These are phyloP conservation scores for Lathyrus tuberosus DNA, from an alignment of 306 rosid species.

Conservation along the genomic window DNA sequence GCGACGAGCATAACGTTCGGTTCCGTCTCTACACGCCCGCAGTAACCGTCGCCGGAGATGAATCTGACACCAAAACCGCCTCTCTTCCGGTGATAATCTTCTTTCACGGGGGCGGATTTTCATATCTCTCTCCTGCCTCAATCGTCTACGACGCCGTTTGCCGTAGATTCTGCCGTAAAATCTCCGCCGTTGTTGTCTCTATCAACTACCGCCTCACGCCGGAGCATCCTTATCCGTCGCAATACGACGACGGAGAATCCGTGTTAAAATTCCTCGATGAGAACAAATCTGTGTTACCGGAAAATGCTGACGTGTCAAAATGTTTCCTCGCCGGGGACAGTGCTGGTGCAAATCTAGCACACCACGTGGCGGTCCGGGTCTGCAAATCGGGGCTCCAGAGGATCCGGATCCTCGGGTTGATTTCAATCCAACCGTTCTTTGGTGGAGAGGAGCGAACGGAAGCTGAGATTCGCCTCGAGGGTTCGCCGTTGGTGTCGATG, in stretches of 20 bases:
- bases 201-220: conserved; percentile 78
- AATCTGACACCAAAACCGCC: neutral
- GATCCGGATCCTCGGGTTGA: conserved; percentile 42
- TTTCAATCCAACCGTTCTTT: conserved; percentile 76
- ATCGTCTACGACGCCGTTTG: conserved; percentile 54
- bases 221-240: conserved; percentile 66
- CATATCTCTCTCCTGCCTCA: conserved; percentile 49
- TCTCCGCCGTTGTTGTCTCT: conserved; percentile 60
- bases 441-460: conserved; percentile 76
- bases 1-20: conserved; percentile 54
- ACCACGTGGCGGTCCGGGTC: conserved; percentile 57
- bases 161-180: conserved; percentile 45
- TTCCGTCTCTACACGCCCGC: conserved; percentile 58
- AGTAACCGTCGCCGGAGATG: neutral
- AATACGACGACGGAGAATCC: conserved; percentile 75
- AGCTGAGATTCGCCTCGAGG: conserved; percentile 53
- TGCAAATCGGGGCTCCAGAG: conserved; percentile 11
- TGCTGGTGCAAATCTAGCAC: conserved; percentile 84
- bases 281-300: conserved; percentile 41
- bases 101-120: conserved; percentile 63
- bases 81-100: conserved; percentile 28
- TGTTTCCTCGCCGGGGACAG: conserved; percentile 77
- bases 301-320: conserved; percentile 51
- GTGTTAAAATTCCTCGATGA: conserved; percentile 50
- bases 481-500: conserved; percentile 47